phyloP scores from a whole-genome alignment of 345 rosid genomes.

The Nasturtium officinale region DNA sequence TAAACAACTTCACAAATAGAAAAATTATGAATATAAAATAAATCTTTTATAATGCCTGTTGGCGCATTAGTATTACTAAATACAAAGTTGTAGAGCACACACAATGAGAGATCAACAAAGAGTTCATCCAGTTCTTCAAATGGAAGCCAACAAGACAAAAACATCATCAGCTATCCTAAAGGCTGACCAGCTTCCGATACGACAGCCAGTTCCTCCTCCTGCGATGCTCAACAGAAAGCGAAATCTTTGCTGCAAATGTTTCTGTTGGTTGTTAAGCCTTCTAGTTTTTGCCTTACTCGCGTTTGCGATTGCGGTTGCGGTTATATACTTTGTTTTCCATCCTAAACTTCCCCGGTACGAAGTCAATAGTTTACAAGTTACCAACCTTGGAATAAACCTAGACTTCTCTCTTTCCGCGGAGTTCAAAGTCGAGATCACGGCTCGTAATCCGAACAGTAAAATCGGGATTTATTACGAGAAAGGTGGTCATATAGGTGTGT shows the following conservation, averaged over 20 bases:
- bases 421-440: slow-evolving; percentile 77
- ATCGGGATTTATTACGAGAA: slow-evolving; percentile 80
- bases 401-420: slow-evolving; percentile 66
- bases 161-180: slow-evolving; percentile 32
- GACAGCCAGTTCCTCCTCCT: slow-evolving; percentile 33
- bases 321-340: slow-evolving; percentile 65
- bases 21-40: slow-evolving; percentile 8
- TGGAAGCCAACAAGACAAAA: slow-evolving; percentile 43
- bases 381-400: slow-evolving; percentile 63
- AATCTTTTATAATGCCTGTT: slow-evolving; percentile 10
- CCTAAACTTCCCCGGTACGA: slow-evolving; percentile 80
- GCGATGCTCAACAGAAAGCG: slow-evolving; percentile 38
- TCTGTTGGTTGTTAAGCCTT: slow-evolving; percentile 63
- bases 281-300: slow-evolving; percentile 48
- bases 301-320: slow-evolving; percentile 52
- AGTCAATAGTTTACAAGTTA: slow-evolving; percentile 63
- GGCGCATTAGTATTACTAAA: slow-evolving; percentile 7
- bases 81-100: not conserved
- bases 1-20: not conserved
- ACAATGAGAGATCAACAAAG: slow-evolving; percentile 53
- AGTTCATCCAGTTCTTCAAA: slow-evolving; percentile 52
- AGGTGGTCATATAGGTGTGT: slow-evolving; percentile 67
- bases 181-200: slow-evolving; percentile 26
- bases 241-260: slow-evolving; percentile 63
- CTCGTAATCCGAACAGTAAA: slow-evolving; percentile 77